phyloP scores from a whole-genome alignment of 1,284 basidiomycete species.

The Ganoderma resinaceum region DNA sequence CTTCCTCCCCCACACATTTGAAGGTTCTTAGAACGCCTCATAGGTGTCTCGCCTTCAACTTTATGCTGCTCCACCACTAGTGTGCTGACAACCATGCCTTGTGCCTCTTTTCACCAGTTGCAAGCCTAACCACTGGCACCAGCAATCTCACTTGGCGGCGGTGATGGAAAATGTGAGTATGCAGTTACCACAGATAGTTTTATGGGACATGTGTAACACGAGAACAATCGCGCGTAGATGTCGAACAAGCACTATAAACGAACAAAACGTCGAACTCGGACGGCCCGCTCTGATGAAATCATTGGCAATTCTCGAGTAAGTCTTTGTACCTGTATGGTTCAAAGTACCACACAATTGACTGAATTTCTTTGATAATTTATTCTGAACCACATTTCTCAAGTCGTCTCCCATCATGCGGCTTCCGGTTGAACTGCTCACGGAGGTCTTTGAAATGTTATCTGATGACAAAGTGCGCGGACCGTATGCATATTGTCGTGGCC shows the following conservation, averaged over 20 bases:
- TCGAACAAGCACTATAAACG: neutral
- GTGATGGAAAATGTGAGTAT: neutral
- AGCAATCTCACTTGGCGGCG: neutral
- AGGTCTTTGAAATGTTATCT: neutral
- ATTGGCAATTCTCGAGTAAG: neutral
- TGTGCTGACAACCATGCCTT: too few relatives aligned
- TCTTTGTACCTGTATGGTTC: neutral
- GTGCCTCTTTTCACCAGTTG: neutral
- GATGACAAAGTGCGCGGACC: neutral
- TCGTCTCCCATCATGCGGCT: neutral
- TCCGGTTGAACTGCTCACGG: neutral
- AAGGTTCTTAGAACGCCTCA: too few relatives aligned
- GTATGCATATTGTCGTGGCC: too few relatives aligned
- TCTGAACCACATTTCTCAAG: neutral
- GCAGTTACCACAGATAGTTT: neutral
- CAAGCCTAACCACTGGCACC: neutral
- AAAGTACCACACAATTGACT: neutral
- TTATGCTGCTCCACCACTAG: too few relatives aligned
- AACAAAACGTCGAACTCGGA: neutral
- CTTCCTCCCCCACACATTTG: neutral
- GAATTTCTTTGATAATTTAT: neutral
- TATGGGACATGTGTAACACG: neutral
- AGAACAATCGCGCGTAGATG: neutral
- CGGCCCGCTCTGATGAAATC: neutral
- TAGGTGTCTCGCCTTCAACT: too few relatives aligned